Percentiles rank a stretch among this genome's conserved stretches.
phyloP scores from a whole-genome alignment of 495 filamentous ascomycete genomes.

The Poronia punctata region DNA sequence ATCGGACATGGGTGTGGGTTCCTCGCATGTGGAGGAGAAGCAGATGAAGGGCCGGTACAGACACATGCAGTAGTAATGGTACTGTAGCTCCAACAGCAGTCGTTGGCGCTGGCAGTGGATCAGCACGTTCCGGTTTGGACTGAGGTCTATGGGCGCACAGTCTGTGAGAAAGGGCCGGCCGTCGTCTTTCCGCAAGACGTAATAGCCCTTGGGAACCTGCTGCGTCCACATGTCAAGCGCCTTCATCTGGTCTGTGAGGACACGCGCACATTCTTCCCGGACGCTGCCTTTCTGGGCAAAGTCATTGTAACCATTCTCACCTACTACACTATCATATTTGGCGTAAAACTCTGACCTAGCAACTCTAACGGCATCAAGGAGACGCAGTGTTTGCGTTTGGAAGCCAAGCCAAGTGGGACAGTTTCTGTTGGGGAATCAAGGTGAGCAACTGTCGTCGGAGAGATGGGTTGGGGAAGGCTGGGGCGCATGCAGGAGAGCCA shows the following conservation, averaged over 20 bases:
- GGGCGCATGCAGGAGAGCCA: too few species aligned
- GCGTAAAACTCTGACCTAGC: slow-evolving; percentile 23
- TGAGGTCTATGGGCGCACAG: slow-evolving; percentile 27
- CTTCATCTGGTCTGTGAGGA: slow-evolving; percentile 22
- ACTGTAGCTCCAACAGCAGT: slow-evolving; percentile 43
- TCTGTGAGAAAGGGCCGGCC: slow-evolving; percentile 40
- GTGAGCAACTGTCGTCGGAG: too few species aligned
- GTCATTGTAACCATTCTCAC: slow-evolving; percentile 17
- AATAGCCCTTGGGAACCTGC: slow-evolving; percentile 34
- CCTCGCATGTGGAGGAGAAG: slow-evolving; percentile 18
- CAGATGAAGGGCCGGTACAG: slow-evolving; percentile 43
- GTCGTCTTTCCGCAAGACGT: slow-evolving; percentile 25
- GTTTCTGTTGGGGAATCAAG: too few species aligned
- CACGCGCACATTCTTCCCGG: slow-evolving; percentile 21
- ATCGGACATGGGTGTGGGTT: background rate
- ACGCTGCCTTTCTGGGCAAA: slow-evolving; percentile 8
- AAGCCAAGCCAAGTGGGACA: background rate
- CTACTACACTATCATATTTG: slow-evolving; percentile 14
- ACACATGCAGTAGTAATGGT: slow-evolving; percentile 40
- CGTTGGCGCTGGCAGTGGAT: slow-evolving; percentile 40
- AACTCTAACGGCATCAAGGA: background rate
- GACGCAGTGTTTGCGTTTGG: background rate
- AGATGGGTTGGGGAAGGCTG: too few species aligned
- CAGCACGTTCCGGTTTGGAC: slow-evolving; percentile 33
- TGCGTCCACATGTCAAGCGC: slow-evolving; percentile 30